A percentile compares a stretch with the other conserved stretches of the same genome.
Evolutionary conservation across 2,329 filamentous ascomycete genomes (phyloP).

Genomic region (Akanthomyces lecanii): DNA sequence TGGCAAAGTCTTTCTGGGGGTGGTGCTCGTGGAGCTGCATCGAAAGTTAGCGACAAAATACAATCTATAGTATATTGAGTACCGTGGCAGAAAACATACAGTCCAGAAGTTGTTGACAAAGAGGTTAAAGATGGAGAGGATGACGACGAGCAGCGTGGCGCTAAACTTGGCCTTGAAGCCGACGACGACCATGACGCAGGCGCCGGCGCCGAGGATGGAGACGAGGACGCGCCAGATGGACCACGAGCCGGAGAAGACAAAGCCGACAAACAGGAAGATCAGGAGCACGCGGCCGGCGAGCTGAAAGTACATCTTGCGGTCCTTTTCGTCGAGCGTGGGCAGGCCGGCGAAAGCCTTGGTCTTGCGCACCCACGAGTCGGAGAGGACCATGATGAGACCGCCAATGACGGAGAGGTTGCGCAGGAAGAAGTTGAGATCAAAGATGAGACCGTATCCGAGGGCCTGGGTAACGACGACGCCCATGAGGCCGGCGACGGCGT

Average conservation of each 20-base stretch:
- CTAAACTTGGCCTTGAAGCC: slow-evolving; percentile 99
- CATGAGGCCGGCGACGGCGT: slow-evolving; percentile 85
- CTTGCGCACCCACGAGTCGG: slow-evolving; percentile 97
- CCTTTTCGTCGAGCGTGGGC: slow-evolving; percentile 94
- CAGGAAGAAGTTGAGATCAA: slow-evolving; percentile 99
- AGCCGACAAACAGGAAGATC: slow-evolving; percentile 96
- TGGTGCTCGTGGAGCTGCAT: slow-evolving; percentile 88
- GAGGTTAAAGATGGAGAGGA: slow-evolving; percentile 94
- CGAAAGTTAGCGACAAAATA: slow-evolving; percentile 1
- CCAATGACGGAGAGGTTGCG: slow-evolving; percentile 97
- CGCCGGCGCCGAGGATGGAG: slow-evolving; percentile 77
- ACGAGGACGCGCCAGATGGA: slow-evolving; percentile 82
- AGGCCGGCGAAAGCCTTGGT: slow-evolving; percentile 93
- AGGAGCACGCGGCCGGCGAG: slow-evolving; percentile 90
- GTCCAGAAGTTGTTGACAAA: slow-evolving; percentile 99
- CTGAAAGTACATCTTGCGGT: slow-evolving; percentile 99
- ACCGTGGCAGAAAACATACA: slow-evolving; percentile 43
- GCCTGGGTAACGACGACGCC: slow-evolving; percentile 89
- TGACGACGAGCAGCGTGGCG: slow-evolving; percentile 88
- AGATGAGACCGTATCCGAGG: slow-evolving; percentile 94
- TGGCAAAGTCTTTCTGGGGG: slow-evolving; percentile 99
- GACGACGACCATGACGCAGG: slow-evolving; percentile 97
- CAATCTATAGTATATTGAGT: background rate
- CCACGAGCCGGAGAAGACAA: slow-evolving; percentile 94
- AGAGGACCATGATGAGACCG: slow-evolving; percentile 94